These are phyloP conservation scores for Leccinum pachyderme DNA, from an alignment of 1,284 basidiomycete genomes.

Conservation along the genomic window DNA sequence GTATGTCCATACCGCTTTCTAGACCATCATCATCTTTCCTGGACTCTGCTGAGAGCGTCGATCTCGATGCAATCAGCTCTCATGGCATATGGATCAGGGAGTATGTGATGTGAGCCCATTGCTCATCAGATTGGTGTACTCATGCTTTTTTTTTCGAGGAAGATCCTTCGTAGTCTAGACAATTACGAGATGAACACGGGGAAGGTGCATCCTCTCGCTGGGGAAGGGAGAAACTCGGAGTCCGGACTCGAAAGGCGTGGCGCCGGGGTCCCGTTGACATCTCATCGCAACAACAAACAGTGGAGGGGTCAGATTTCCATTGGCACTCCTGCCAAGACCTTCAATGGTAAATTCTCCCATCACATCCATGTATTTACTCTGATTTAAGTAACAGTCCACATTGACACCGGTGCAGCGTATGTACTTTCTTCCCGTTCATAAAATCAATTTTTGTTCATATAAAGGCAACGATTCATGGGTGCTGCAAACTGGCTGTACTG, in stretches of 20 bases:
- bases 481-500: neutral
- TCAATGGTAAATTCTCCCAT: neutral
- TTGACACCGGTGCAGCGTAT: neutral
- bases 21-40: neutral
- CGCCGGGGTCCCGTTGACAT: neutral
- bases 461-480: neutral
- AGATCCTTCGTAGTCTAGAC: neutral
- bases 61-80: neutral
- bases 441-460: neutral
- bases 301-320: neutral
- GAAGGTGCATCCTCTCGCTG: neutral
- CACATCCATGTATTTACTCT: neutral
- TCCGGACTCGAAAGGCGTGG: neutral
- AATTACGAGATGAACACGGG: neutral
- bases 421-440: neutral
- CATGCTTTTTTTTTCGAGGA: neutral
- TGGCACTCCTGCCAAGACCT: neutral
- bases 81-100: neutral
- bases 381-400: neutral
- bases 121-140: neutral
- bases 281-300: neutral
- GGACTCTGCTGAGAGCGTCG: neutral
- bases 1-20: neutral
- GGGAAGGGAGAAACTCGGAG: neutral
- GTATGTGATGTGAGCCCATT: neutral